These are phyloP conservation scores for Crassisporium funariophilum DNA, from an alignment of 768 basidiomycete species.

Conservation along the genomic window DNA sequence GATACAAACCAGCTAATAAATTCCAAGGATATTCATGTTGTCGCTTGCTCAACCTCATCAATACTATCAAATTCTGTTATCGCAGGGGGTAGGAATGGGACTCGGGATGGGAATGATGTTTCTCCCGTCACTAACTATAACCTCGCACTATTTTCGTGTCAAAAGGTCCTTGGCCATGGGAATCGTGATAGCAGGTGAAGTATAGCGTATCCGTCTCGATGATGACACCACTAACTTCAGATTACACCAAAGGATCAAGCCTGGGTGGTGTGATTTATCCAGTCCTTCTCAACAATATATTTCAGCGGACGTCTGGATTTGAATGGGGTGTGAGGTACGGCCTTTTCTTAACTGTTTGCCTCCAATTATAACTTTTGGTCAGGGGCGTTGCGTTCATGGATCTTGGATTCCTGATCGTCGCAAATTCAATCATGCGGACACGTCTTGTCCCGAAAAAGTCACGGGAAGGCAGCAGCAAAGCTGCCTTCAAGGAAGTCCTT, in stretches of 20 bases:
- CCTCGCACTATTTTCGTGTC: conserved; percentile 54
- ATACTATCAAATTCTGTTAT: conserved; percentile 55
- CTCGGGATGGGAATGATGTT: conserved; percentile 58
- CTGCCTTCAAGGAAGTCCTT: conserved; percentile 36
- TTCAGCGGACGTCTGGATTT: conserved; percentile 38
- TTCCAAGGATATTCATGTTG: conserved; percentile 48
- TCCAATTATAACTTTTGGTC: conserved; percentile 9
- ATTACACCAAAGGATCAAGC: conserved; percentile 43
- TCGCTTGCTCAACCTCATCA: conserved; percentile 48
- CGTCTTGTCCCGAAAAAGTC: conserved; percentile 34
- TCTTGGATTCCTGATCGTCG: conserved; percentile 43
- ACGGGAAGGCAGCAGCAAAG: conserved; percentile 20
- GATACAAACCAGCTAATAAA: background rate
- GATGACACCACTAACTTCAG: conserved; percentile 4
- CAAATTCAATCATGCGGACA: conserved; percentile 47
- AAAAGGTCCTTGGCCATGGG: conserved; percentile 58
- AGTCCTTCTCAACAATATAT: conserved; percentile 52
- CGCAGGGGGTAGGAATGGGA: conserved; percentile 60
- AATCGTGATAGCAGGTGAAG: conserved; percentile 49
- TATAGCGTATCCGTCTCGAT: background rate
- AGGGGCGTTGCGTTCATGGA: conserved; percentile 50
- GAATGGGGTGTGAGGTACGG: conserved; percentile 44
- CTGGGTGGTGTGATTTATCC: conserved; percentile 55
- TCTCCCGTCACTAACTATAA: conserved; percentile 52
- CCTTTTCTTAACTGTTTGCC: conserved; percentile 19